These are phyloP conservation scores for Apiotrichum domesticum DNA, from an alignment of 1,284 basidiomycete genomes.

Conservation along the genomic window DNA sequence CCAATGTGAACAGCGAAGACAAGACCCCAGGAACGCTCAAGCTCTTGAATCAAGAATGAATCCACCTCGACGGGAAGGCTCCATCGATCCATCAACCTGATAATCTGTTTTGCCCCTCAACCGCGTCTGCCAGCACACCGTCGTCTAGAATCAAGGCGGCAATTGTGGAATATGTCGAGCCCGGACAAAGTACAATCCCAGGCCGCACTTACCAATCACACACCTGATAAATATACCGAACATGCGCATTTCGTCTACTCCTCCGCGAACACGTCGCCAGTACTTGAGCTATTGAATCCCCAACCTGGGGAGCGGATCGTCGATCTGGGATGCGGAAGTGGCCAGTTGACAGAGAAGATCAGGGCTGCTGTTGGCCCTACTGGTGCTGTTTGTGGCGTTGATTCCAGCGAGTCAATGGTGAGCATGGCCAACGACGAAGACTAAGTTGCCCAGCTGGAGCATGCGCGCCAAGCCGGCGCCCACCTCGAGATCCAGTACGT, in stretches of 20 bases:
- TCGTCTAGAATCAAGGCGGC: neutral
- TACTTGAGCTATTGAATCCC: constrained; percentile 60
- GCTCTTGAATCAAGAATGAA: too few relatives aligned
- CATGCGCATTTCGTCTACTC: constrained; percentile 65
- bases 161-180: too few relatives aligned
- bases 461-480: constrained; percentile 55
- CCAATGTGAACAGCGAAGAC: too few relatives aligned
- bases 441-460: constrained; percentile 51
- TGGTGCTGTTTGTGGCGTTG: constrained; percentile 62
- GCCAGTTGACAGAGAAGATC: constrained; percentile 62
- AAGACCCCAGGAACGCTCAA: too few relatives aligned
- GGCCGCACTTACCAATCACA: constrained; percentile 27
- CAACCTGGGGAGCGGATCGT: constrained; percentile 62
- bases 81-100: too few relatives aligned
- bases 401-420: constrained; percentile 68
- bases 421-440: constrained; percentile 17
- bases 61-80: too few relatives aligned
- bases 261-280: constrained; percentile 55
- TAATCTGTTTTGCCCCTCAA: neutral
- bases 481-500: constrained; percentile 51
- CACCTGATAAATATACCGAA: constrained; percentile 34
- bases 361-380: constrained; percentile 53
- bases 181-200: neutral
- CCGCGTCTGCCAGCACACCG: neutral
- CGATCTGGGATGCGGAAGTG: constrained; percentile 77